A percentile compares a stretch with the other conserved stretches of the same genome.
Conservation (phyloP, 495 filamentous ascomycete species). For the Tetracladium setigerum region DNA sequence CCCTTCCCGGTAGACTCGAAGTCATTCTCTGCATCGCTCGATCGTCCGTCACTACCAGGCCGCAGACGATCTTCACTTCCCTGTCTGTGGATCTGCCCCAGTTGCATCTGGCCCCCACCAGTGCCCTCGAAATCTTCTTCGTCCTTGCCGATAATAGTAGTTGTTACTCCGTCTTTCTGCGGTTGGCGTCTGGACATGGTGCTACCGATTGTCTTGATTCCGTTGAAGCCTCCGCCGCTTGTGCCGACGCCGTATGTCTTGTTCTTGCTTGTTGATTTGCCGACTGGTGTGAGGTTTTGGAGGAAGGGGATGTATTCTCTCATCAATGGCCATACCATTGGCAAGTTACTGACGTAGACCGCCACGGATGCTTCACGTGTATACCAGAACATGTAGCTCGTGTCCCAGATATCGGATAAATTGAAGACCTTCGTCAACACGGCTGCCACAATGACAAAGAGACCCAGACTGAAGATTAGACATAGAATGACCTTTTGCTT, state of each 20-base stretch:
- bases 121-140: slow-evolving; percentile 8
- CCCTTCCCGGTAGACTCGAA: background rate
- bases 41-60: background rate
- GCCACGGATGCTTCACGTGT: slow-evolving; percentile 37
- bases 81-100: background rate
- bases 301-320: slow-evolving; percentile 16
- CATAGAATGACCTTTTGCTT: slow-evolving; percentile 34
- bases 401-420: slow-evolving; percentile 31
- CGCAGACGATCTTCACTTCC: background rate
- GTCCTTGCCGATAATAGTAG: slow-evolving; percentile 7
- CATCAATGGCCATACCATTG: slow-evolving; percentile 38
- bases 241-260: background rate
- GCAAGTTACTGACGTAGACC: slow-evolving; percentile 40
- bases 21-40: background rate
- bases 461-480: slow-evolving; percentile 37
- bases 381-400: slow-evolving; percentile 44
- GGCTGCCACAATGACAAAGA: slow-evolving; percentile 38
- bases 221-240: background rate
- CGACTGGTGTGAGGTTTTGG: slow-evolving; percentile 1
- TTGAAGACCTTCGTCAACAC: slow-evolving; percentile 40
- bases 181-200: background rate
- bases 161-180: slow-evolving; percentile 4
- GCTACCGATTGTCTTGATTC: slow-evolving; percentile 1
- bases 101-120: slow-evolving; percentile 4
- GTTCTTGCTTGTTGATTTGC: background rate